These are phyloP conservation scores for Hypocreales sp. DNA, from an alignment of 2,329 filamentous ascomycete species.

Conservation along the genomic window DNA sequence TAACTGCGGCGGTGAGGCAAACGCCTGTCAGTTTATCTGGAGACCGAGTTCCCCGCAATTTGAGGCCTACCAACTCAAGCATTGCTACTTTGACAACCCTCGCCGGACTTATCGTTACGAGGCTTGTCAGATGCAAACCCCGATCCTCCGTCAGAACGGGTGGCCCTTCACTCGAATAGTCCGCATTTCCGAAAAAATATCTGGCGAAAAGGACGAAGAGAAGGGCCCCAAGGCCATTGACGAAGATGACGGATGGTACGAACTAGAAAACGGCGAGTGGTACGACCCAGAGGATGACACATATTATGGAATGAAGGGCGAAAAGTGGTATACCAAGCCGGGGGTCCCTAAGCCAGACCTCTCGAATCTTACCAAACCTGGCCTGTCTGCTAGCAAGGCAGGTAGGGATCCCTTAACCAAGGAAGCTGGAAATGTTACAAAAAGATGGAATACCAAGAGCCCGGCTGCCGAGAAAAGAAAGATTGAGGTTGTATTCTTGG, in stretches of 20 bases:
- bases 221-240: background rate
- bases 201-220: background rate
- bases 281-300: background rate
- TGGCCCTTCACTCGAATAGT: background rate
- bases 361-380: background rate
- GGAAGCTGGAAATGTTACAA: too few relatives aligned
- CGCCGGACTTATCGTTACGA: background rate
- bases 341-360: background rate
- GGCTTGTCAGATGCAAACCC: slow-evolving; percentile 1
- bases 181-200: slow-evolving; percentile 1
- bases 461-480: too few relatives aligned
- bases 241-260: background rate
- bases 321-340: background rate
- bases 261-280: slow-evolving; percentile 1
- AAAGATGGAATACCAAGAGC: too few relatives aligned
- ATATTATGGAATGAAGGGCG: background rate
- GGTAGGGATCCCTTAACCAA: too few relatives aligned
- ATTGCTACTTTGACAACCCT: background rate
- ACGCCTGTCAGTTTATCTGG: background rate
- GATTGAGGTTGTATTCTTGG: too few relatives aligned
- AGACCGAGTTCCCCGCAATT: background rate
- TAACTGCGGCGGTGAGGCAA: slow-evolving; percentile 1
- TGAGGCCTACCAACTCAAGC: background rate
- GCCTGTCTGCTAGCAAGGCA: too few relatives aligned
- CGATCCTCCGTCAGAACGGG: slow-evolving; percentile 1